Conservation (phyloP, 2,329 filamentous ascomycete genomes). For the Claviceps paspali region DNA sequence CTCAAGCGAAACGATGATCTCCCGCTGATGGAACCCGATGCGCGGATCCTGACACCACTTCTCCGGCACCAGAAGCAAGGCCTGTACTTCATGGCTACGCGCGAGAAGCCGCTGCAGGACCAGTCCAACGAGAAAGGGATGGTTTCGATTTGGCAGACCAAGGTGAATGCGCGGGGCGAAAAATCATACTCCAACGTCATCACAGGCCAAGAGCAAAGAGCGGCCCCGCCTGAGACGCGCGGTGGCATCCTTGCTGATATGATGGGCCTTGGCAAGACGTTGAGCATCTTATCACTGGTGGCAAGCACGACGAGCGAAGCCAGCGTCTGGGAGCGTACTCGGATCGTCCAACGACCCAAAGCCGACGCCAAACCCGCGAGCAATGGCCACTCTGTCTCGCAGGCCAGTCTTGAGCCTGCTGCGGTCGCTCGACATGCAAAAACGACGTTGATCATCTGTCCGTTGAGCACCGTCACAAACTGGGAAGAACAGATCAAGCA, state of each 20-base stretch:
- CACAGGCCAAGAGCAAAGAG: conserved; percentile 49
- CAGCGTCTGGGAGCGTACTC: conserved; percentile 39
- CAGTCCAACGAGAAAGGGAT: conserved; percentile 44
- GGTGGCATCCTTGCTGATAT: conserved; percentile 70
- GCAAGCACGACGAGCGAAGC: conserved; percentile 50
- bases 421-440: conserved; percentile 51
- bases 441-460: conserved; percentile 74
- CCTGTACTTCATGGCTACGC: conserved; percentile 68
- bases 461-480: conserved; percentile 80
- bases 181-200: conserved; percentile 70
- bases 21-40: conserved; percentile 53
- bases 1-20: conserved; percentile 63
- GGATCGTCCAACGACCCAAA: conserved; percentile 33
- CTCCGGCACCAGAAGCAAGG: conserved; percentile 84
- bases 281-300: conserved; percentile 73
- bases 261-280: conserved; percentile 78
- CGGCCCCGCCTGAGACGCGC: conserved; percentile 48
- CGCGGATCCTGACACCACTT: conserved; percentile 48
- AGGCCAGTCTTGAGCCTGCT: conserved; percentile 32
- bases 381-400: conserved; percentile 12
- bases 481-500: conserved; percentile 87
- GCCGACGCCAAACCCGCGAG: conserved; percentile 23
- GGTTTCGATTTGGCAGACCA: conserved; percentile 64
- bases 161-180: conserved; percentile 32
- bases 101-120: conserved; percentile 52